Conservation (phyloP, 1,284 basidiomycete genomes). For the Rhodotorula sp. region DNA sequence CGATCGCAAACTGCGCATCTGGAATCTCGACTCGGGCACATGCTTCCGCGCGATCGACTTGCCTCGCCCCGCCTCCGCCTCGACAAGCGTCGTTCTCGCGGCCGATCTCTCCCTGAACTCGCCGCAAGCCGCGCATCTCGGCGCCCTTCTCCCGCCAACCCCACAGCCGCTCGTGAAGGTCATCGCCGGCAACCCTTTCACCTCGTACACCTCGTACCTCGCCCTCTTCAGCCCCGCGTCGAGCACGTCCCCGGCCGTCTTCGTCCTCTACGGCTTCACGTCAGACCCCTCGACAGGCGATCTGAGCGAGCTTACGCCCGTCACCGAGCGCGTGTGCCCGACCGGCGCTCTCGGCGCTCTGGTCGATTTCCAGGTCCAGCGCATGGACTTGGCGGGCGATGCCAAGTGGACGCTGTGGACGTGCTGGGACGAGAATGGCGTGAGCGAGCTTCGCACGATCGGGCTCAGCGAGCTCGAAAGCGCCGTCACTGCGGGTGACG, state of each 20-base stretch:
- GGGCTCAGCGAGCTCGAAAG: constrained; percentile 41
- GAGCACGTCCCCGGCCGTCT: constrained; percentile 46
- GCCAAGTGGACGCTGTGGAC: constrained; percentile 52
- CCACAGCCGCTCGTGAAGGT: constrained; percentile 48
- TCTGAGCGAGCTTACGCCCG: constrained; percentile 46
- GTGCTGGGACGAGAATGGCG: constrained; percentile 52
- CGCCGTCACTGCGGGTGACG: constrained; percentile 46
- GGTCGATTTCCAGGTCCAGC: constrained; percentile 52
- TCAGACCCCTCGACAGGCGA: constrained; percentile 42
- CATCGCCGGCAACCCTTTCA: constrained; percentile 45
- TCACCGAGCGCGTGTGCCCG: constrained; percentile 46
- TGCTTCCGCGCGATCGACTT: constrained; percentile 52
- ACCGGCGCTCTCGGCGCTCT: constrained; percentile 47
- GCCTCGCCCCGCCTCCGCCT: constrained; percentile 37
- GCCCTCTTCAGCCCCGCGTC: constrained; percentile 51
- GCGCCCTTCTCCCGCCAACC: constrained; percentile 30
- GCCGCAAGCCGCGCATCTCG: constrained; percentile 12
- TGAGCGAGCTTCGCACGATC: constrained; percentile 35
- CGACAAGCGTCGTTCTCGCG: constrained; percentile 41
- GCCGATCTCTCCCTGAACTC: constrained; percentile 22
- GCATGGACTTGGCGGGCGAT: constrained; percentile 44
- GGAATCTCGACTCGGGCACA: constrained; percentile 57
- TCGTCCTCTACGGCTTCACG: constrained; percentile 51
- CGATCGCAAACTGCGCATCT: constrained; percentile 78
- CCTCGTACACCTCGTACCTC: constrained; percentile 50